Evolutionary conservation across 2,329 filamentous ascomycete genomes (phyloP).

Genomic region (Metarhizium rileyi): DNA sequence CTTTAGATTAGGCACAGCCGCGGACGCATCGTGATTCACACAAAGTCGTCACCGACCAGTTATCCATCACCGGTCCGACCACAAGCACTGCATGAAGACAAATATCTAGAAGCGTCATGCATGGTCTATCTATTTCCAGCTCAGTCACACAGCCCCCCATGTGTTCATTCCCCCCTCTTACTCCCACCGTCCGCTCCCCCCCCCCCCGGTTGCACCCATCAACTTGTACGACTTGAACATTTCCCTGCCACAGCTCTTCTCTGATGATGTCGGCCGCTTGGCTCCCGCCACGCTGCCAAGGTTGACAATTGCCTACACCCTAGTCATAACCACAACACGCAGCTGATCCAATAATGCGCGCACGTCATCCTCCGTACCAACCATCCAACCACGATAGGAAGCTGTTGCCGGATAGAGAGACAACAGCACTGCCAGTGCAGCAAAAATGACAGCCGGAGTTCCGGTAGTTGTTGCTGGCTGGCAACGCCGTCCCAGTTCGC

Average conservation of each 20-base stretch:
- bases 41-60: no score
- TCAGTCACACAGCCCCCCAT: not conserved
- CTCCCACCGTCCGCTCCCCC: not conserved
- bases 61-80: no score
- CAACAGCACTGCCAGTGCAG: not conserved
- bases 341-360: not conserved
- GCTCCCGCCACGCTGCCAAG: not conserved
- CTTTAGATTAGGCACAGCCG: no score
- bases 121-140: slow-evolving; percentile 14
- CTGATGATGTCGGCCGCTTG: not conserved
- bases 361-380: not conserved
- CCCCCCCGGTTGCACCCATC: not conserved
- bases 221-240: not conserved
- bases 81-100: not conserved
- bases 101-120: slow-evolving; percentile 3
- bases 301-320: not conserved
- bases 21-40: no score
- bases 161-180: not conserved
- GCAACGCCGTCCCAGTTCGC: slow-evolving; percentile 1
- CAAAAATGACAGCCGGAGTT: not conserved
- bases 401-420: not conserved
- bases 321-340: not conserved
- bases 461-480: not conserved
- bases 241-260: not conserved
- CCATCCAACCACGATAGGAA: not conserved